Conservation (phyloP, 2,329 filamentous ascomycete genomes). For the Coniella vitis region DNA sequence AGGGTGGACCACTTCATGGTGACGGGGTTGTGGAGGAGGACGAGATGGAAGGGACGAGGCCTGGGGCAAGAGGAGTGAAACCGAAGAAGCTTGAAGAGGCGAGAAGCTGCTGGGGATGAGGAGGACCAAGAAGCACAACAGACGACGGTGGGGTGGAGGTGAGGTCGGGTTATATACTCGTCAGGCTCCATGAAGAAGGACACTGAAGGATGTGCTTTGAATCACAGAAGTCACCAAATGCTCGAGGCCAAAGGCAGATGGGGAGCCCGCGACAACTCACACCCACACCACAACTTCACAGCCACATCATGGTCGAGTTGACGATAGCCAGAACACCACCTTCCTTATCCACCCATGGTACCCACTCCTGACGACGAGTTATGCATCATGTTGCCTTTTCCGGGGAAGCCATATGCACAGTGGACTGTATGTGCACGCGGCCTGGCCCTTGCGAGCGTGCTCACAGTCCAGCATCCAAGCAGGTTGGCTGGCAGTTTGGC, state of each 20-base stretch:
- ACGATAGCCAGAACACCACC: background rate
- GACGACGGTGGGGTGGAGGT: background rate
- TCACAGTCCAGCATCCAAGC: too few species aligned
- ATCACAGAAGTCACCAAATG: too few species aligned
- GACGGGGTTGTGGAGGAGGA: background rate
- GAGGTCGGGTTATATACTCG: background rate
- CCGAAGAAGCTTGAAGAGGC: slow-evolving; percentile 1
- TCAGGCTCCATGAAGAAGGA: too few species aligned
- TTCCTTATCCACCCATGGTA: background rate
- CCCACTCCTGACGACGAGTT: background rate
- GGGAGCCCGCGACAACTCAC: too few species aligned
- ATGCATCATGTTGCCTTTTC: background rate
- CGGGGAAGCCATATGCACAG: background rate
- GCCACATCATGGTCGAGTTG: background rate
- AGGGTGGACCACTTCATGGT: slow-evolving; percentile 41
- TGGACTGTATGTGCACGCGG: background rate
- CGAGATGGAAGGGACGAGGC: background rate
- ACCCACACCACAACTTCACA: too few species aligned
- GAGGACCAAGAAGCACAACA: background rate
- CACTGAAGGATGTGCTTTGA: too few species aligned
- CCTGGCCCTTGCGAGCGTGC: too few species aligned
- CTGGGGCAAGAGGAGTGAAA: background rate
- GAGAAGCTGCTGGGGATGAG: slow-evolving; percentile 3
- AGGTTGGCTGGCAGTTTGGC: too few species aligned
- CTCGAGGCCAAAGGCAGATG: too few species aligned